phyloP scores from a whole-genome alignment of 1,139 yeast species.

The Blastobotrys serpentis region DNA sequence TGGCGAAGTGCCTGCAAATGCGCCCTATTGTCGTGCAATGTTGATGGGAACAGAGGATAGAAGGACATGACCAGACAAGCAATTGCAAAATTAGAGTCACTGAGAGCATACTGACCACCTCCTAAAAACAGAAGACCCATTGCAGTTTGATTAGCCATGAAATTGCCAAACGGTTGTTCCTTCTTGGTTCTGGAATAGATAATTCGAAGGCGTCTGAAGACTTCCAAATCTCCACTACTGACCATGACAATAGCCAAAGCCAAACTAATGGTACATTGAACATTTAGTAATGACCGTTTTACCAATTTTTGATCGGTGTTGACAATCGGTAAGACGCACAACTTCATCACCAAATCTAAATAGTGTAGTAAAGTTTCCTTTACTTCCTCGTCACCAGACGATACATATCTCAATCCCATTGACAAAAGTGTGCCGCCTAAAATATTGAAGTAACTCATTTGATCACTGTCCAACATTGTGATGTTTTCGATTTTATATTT shows the following conservation, averaged over 20 bases:
- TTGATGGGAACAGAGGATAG: slow-evolving; percentile 67
- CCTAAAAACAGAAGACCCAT: slow-evolving; percentile 87
- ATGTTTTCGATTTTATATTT: slow-evolving; percentile 31
- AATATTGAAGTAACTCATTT: slow-evolving; percentile 61
- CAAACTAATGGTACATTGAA: slow-evolving; percentile 61
- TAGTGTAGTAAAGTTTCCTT: slow-evolving; percentile 58
- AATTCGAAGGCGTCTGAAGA: slow-evolving; percentile 68
- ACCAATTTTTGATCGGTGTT: slow-evolving; percentile 65
- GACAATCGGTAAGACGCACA: slow-evolving; percentile 46
- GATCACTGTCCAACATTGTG: slow-evolving; percentile 55
- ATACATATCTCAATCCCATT: slow-evolving; percentile 74
- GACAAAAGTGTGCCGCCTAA: slow-evolving; percentile 76
- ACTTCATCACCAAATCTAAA: slow-evolving; percentile 60
- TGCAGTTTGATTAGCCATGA: slow-evolving; percentile 77
- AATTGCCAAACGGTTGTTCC: slow-evolving; percentile 61
- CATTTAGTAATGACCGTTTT: slow-evolving; percentile 53
- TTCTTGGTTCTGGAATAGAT: slow-evolving; percentile 59
- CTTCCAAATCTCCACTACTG: slow-evolving; percentile 84
- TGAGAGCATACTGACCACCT: slow-evolving; percentile 87
- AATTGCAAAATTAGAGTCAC: slow-evolving; percentile 60
- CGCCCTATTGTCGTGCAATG: slow-evolving; percentile 45
- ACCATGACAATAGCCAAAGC: slow-evolving; percentile 78
- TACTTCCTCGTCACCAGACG: slow-evolving; percentile 58
- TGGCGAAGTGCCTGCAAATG: slow-evolving; percentile 86
- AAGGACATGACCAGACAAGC: slow-evolving; percentile 73